Percentiles rank a stretch among this genome's conserved stretches.
These are phyloP conservation scores for Coemansia sp. DNA, from an alignment of 192 early-diverging fungal species.

Conservation along the genomic window DNA sequence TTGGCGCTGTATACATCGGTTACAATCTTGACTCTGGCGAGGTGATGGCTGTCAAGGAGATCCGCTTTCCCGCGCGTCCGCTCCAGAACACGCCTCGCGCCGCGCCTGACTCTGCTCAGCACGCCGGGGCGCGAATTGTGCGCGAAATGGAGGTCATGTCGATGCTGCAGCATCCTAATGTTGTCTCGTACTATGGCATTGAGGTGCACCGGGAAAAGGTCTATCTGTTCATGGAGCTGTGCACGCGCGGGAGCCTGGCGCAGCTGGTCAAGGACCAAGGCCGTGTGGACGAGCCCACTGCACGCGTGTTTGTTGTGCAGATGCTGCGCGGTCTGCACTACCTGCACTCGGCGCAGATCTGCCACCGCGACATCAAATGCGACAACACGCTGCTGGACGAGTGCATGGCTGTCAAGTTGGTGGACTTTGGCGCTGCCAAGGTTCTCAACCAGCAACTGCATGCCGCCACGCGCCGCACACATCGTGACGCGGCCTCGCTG, in stretches of 20 bases:
- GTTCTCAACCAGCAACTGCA: constrained; percentile 70
- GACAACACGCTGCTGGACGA: constrained; percentile 84
- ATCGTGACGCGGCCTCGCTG: constrained; percentile 31
- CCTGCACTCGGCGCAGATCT: constrained; percentile 77
- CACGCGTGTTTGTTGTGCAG: constrained; percentile 74
- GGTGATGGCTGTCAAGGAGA: constrained; percentile 92
- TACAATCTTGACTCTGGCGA: constrained; percentile 81
- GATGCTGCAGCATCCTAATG: constrained; percentile 84
- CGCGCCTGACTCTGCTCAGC: constrained; percentile 10
- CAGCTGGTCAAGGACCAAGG: constrained; percentile 73
- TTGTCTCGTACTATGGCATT: constrained; percentile 87
- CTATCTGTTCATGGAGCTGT: constrained; percentile 91
- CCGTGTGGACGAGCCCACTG: constrained; percentile 71
- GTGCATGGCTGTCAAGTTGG: constrained; percentile 75
- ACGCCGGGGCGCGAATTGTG: constrained; percentile 56
- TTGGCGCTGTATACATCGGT: constrained; percentile 83
- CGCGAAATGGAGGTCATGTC: constrained; percentile 94
- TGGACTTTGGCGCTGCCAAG: constrained; percentile 91
- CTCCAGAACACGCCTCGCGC: constrained; percentile 10
- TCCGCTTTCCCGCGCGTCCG: constrained; percentile 70
- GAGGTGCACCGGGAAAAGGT: constrained; percentile 90
- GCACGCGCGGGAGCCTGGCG: constrained; percentile 71
- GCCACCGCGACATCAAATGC: constrained; percentile 88
- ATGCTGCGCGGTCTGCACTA: constrained; percentile 83
- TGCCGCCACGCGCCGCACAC: constrained; percentile 42